Evolutionary conservation across 208 protist species (phyloP).

Genomic region (Endotrypanum monterogeii): DNA sequence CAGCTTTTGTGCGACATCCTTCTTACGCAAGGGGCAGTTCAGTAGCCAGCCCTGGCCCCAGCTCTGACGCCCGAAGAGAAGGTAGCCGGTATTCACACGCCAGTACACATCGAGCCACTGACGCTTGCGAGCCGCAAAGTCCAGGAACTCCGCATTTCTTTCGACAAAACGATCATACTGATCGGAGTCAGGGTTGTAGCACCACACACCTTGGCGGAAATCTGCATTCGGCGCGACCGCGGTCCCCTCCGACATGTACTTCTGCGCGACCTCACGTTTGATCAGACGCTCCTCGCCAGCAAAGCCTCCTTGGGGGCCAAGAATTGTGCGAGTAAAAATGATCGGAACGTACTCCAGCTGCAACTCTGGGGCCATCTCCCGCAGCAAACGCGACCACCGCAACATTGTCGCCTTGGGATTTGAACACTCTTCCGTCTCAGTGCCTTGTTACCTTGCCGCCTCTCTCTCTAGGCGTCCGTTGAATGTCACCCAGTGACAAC

Average conservation of each 20-base stretch:
- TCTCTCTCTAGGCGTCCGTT: background rate
- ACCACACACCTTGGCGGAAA: slow-evolving; percentile 84
- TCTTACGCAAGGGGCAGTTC: slow-evolving; percentile 89
- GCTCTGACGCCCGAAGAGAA: slow-evolving; percentile 87
- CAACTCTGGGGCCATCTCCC: slow-evolving; percentile 87
- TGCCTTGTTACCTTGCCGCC: background rate
- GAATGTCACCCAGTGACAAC: background rate
- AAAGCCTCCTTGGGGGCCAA: slow-evolving; percentile 89
- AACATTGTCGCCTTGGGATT: slow-evolving; percentile 57
- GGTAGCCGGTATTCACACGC: slow-evolving; percentile 92
- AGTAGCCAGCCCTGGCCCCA: slow-evolving; percentile 90
- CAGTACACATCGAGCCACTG: slow-evolving; percentile 94
- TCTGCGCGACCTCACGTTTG: slow-evolving; percentile 85
- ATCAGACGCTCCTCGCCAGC: slow-evolving; percentile 91
- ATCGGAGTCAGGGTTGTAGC: slow-evolving; percentile 88
- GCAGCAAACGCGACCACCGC: slow-evolving; percentile 58
- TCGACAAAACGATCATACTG: slow-evolving; percentile 89
- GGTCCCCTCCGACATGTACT: slow-evolving; percentile 77
- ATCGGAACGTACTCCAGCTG: slow-evolving; percentile 90
- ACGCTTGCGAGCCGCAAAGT: slow-evolving; percentile 90
- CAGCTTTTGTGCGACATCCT: slow-evolving; percentile 90
- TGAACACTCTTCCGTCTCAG: background rate
- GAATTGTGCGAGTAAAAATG: slow-evolving; percentile 87
- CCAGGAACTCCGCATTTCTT: slow-evolving; percentile 88
- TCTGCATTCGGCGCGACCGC: slow-evolving; percentile 66